These are phyloP conservation scores for Wickerhamomyces chaumierensis DNA, from an alignment of 805 yeast species.

Conservation along the genomic window DNA sequence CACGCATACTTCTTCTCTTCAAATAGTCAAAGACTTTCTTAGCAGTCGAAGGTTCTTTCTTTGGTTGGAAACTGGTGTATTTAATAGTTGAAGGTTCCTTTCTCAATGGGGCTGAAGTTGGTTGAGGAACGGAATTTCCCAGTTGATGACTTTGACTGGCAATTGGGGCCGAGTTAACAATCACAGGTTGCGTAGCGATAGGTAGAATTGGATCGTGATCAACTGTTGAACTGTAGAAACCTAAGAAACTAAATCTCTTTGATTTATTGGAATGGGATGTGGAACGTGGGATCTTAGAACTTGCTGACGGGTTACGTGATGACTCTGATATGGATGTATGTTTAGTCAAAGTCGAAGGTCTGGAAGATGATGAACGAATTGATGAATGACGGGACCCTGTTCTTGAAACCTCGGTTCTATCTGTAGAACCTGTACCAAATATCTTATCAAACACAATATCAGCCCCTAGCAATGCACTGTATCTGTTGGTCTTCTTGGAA, in stretches of 20 bases:
- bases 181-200: background rate
- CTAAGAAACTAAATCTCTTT: conserved; percentile 31
- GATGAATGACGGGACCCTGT: conserved; percentile 6
- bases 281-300: conserved; percentile 3
- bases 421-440: conserved; percentile 10
- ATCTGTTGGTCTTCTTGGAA: conserved; percentile 15
- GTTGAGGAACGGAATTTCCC: conserved; percentile 11
- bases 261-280: conserved; percentile 9
- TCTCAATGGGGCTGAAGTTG: background rate
- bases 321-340: conserved; percentile 3
- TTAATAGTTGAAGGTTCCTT: conserved; percentile 10
- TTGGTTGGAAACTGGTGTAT: conserved; percentile 18
- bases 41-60: conserved; percentile 62
- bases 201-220: background rate
- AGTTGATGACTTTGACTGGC: conserved; percentile 4
- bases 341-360: conserved; percentile 9
- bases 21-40: conserved; percentile 70
- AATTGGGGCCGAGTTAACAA: background rate
- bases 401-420: background rate
- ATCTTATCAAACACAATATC: conserved; percentile 18
- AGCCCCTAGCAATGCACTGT: conserved; percentile 20
- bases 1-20: conserved; percentile 46
- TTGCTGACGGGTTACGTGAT: conserved; percentile 6
- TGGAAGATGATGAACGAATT: conserved; percentile 8
- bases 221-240: conserved; percentile 18